Percentiles rank a stretch among this genome's conserved stretches.
Conservation (phyloP, 805 yeast genomes). For the Wickerhamiella kazuoi region DNA sequence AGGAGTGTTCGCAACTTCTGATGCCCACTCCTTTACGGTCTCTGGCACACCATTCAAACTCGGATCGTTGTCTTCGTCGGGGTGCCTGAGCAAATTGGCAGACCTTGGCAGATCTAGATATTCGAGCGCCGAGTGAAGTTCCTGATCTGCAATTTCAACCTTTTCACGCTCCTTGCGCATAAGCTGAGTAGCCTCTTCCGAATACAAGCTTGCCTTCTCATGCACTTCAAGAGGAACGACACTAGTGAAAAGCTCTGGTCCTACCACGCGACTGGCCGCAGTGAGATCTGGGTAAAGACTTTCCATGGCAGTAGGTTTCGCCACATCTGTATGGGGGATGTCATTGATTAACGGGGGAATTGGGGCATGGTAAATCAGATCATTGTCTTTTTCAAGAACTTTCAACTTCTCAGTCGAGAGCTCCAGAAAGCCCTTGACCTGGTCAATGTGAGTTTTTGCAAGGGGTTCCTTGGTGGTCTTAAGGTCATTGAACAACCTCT, state of each 20-base stretch:
- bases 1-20: constrained; percentile 17
- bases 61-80: constrained; percentile 8
- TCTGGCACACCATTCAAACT: constrained; percentile 26
- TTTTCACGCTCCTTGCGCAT: constrained; percentile 58
- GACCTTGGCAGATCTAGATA: constrained; percentile 57
- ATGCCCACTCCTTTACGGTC: constrained; percentile 24
- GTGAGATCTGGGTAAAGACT: constrained; percentile 25
- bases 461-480: constrained; percentile 15
- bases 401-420: constrained; percentile 4
- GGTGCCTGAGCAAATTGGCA: constrained; percentile 25
- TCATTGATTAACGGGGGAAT: constrained; percentile 54
- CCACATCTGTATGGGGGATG: constrained; percentile 51
- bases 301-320: constrained; percentile 36
- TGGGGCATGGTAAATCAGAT: constrained; percentile 66
- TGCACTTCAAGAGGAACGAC: constrained; percentile 77
- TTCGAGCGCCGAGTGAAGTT: constrained; percentile 61
- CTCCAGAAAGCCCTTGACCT: constrained; percentile 1
- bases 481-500: constrained; percentile 7
- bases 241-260: constrained; percentile 49
- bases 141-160: constrained; percentile 62
- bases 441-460: constrained; percentile 12
- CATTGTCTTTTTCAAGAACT: constrained; percentile 60
- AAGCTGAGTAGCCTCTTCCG: constrained; percentile 72
- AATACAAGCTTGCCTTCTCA: constrained; percentile 69
- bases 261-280: constrained; percentile 21